These are phyloP conservation scores for Betula pendula DNA, from an alignment of 306 rosid genomes.

Conservation along the genomic window DNA sequence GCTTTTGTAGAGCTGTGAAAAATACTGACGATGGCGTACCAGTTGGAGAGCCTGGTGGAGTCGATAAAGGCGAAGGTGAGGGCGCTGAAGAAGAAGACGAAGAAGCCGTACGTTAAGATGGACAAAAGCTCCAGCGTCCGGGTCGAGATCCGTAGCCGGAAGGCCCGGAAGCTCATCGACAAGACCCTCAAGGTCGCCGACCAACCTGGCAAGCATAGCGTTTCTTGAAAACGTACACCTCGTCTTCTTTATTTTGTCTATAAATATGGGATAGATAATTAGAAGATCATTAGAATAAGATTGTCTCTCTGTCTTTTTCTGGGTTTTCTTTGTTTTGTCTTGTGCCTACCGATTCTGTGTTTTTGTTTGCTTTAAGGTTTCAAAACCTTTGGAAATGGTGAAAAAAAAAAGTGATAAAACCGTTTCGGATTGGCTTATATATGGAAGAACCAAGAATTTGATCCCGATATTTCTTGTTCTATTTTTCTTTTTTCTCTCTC, in stretches of 20 bases:
- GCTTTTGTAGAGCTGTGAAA: not conserved
- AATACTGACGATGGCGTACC: slow-evolving; percentile 47
- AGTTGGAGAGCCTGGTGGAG: slow-evolving; percentile 64
- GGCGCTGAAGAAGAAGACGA: slow-evolving; percentile 56
- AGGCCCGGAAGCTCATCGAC: slow-evolving; percentile 77
- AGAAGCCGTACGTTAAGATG: slow-evolving; percentile 79
- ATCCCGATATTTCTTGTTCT: too few species aligned
- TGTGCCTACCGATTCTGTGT: slow-evolving; percentile 27
- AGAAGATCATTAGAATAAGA: not conserved
- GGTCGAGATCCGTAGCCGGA: slow-evolving; percentile 93
- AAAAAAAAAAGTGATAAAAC: slow-evolving; percentile 11
- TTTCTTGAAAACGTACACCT: slow-evolving; percentile 19
- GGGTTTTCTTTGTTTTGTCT: not conserved
- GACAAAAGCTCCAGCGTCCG: slow-evolving; percentile 89
- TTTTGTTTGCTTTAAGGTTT: not conserved
- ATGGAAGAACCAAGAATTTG: not conserved
- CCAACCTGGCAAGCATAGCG: slow-evolving; percentile 41
- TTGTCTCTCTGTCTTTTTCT: not conserved
- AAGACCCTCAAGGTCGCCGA: slow-evolving; percentile 86
- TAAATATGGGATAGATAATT: not conserved
- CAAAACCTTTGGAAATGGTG: not conserved
- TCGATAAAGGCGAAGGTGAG: slow-evolving; percentile 79
- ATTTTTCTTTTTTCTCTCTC: not conserved
- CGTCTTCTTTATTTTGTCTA: not conserved
- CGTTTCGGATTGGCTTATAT: slow-evolving; percentile 38